Evolutionary conservation across 2,329 filamentous ascomycete species (phyloP), one percentile per base, ranked within the genome.

Genomic region (Pestalotiopsis sp.): DNA sequence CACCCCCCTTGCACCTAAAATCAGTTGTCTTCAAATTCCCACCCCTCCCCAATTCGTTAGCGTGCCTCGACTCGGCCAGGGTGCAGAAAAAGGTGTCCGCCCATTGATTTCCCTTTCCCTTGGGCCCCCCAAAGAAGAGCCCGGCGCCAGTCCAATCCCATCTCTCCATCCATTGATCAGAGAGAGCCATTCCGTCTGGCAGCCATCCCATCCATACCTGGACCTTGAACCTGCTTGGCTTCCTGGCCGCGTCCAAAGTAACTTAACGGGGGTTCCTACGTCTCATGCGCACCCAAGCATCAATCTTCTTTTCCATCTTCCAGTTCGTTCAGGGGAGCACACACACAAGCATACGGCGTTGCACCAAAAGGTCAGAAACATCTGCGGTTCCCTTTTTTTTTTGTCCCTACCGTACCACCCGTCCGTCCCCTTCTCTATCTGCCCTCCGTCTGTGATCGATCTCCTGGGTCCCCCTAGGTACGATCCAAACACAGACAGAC

Each of bases 31-130:
- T 36, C 9, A 17, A 14, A 12, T 39, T 17, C 31, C 31, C 31
- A 20, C 59, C 59, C 59, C 36, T 62, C 25, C 61, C 61, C 61
- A n/a, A 52, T 20, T 64, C 20, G 41, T 39, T 64, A 64, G 61
- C 61, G 61, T 64, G 61, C 61, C 61, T 64, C 39, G 31, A 64
- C 61, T 49, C 61, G 61, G 61, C 61, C 39, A 64, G 61, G 61
- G 20, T 36, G 36, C n/a, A 17, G 31, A 36, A 36, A 36, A 36
- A 45, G 49, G 61, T 39, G 61, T 31, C 61, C 61, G 38, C 39
- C 61, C 31, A 36, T 36, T 36, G 31, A 36, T 36, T 36, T 36
- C 31, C 31, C 17, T 52, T 52, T 52, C n/a, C 45, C 45, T 20
- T 52, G 45, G 45, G 45, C 45, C 17, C 45, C 45, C 45, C 31